These are phyloP conservation scores for Rhodotorula mucilaginosa DNA, from an alignment of 1,284 basidiomycete species.

Conservation along the genomic window DNA sequence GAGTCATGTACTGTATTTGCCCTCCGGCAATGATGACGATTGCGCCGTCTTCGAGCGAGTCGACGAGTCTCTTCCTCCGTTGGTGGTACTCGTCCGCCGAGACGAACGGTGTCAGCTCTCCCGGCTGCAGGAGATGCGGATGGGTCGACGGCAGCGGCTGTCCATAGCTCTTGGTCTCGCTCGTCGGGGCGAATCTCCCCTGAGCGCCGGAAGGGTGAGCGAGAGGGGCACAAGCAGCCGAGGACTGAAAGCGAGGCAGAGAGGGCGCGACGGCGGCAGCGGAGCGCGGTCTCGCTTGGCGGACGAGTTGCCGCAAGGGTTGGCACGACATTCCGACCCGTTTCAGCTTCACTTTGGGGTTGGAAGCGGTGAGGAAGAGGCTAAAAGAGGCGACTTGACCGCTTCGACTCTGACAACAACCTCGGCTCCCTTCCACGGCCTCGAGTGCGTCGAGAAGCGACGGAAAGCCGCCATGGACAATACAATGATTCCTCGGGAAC, in stretches of 20 bases:
- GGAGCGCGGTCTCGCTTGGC: neutral
- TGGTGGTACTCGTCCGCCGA: conserved; percentile 74
- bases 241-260: neutral
- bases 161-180: conserved; percentile 54
- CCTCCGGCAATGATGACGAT: conserved; percentile 77
- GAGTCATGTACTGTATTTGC: conserved; percentile 81
- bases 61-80: conserved; percentile 72
- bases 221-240: conserved; percentile 3
- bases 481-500: conserved; percentile 38
- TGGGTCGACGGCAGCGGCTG: conserved; percentile 75
- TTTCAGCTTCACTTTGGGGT: too few species aligned
- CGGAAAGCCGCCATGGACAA: conserved; percentile 32
- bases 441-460: too few species aligned
- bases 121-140: conserved; percentile 67
- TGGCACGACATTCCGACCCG: neutral
- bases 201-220: conserved; percentile 3
- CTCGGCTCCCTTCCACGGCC: too few species aligned
- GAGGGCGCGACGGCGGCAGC: neutral
- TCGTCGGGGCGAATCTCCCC: neutral
- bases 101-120: conserved; percentile 84
- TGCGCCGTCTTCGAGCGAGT: conserved; percentile 69
- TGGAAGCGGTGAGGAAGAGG: too few species aligned
- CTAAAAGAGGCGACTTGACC: too few species aligned
- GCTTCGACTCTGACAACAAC: too few species aligned
- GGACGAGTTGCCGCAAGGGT: neutral